These are phyloP conservation scores for Phaffia australis DNA, from an alignment of 768 basidiomycete species.

Conservation along the genomic window DNA sequence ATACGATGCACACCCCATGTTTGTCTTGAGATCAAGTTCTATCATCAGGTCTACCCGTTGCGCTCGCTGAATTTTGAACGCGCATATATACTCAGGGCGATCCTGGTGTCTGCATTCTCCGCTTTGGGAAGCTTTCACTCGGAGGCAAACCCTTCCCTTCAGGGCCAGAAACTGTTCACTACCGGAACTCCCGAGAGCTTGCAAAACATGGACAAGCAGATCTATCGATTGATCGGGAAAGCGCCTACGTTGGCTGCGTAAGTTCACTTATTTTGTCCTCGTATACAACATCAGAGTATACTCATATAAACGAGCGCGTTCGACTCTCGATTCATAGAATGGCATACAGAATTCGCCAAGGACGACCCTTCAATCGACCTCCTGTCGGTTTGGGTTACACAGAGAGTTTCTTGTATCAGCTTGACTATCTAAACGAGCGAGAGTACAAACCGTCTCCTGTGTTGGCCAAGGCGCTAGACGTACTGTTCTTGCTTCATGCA, in stretches of 20 bases:
- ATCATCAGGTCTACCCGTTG: too few relatives aligned
- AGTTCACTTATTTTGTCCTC: not conserved
- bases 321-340: constrained; percentile 44
- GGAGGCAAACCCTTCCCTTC: constrained; percentile 65
- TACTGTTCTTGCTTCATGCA: constrained; percentile 75
- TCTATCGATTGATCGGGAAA: constrained; percentile 22
- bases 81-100: not conserved
- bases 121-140: constrained; percentile 60
- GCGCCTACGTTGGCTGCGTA: constrained; percentile 22
- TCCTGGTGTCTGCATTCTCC: constrained; percentile 49
- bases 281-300: too few relatives aligned
- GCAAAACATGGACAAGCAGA: constrained; percentile 80
- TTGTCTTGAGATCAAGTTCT: not conserved
- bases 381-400: constrained; percentile 73
- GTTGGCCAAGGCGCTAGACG: constrained; percentile 75
- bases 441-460: constrained; percentile 71
- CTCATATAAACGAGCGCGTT: not conserved
- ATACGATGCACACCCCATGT: constrained; percentile 24
- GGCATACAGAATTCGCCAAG: constrained; percentile 87
- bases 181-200: constrained; percentile 36
- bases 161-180: constrained; percentile 46
- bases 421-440: constrained; percentile 64
- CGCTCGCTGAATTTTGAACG: not conserved
- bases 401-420: constrained; percentile 71
- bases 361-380: constrained; percentile 73